Evolutionary conservation across 75 land plant species (phyloP), one percentile per base, ranked within the genome.

Genomic region (Cryptomeria japonica): DNA sequence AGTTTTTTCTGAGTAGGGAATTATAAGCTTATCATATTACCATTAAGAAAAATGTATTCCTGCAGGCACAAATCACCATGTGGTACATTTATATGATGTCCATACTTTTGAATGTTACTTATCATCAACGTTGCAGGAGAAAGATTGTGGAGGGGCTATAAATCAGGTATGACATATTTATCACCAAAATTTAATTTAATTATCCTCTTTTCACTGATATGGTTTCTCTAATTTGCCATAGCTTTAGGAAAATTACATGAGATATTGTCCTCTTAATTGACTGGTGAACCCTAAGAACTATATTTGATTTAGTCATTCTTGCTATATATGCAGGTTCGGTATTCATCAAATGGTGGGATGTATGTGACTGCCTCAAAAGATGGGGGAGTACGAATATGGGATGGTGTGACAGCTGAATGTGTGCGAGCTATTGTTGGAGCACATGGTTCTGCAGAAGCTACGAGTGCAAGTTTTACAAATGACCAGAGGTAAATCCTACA

Each of bases 351-450:
- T 85, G 98, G 99, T 82, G 95, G 96, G 56, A 86, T 96, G 91
- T 97, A 97, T 90, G 99, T 96, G 19, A 96, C 99, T 36, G 99
- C 95, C 14, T 95, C 98, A 31, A 97, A 97, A 94, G 99, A 97
- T 94, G 99, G 99, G 51, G 92, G 87, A 84, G 87, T 97, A 84
- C 92, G 97, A 31, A 88, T 97, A 58, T 97, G 97, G 97, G 98
- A 97, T 94, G 98, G 96, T 37, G 89, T 90, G 13, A 90, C 86
- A 85, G 93, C 99, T 58, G 92, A 89, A 56, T 97, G 99, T 93
- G 92, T 94, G 32, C 93, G 99, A 11, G 90, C 97, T 18, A 93
- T 97, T 84, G 79, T 89, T 86, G 92, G 93, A 72, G 99, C 99
- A 34, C 99, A 96, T 92, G 95, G 96, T 51, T 89, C 94, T 85